Conservation (phyloP, 2,329 filamentous ascomycete species). For the Cordyceps pruinosa region DNA sequence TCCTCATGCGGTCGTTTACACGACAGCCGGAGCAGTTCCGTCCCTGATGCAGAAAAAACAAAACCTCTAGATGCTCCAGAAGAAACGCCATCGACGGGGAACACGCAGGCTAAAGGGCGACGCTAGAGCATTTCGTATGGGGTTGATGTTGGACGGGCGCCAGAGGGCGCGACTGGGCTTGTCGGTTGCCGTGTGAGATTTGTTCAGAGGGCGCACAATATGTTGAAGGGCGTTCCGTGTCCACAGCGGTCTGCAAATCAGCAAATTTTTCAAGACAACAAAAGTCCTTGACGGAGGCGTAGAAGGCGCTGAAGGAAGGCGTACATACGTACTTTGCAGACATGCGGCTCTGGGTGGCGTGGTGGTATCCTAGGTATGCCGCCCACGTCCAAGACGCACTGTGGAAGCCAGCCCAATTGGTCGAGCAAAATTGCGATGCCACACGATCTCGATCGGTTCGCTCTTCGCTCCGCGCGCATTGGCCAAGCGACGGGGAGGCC, state of each 20-base stretch:
- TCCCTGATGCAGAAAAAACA: neutral
- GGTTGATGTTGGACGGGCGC: conserved; percentile 1
- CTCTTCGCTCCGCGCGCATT: neutral
- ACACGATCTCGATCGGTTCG: neutral
- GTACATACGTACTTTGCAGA: too few relatives aligned
- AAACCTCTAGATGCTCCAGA: neutral
- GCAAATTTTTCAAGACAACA: neutral
- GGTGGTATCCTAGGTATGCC: too few relatives aligned
- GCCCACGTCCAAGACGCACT: too few relatives aligned
- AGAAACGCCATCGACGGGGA: neutral
- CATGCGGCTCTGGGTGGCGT: too few relatives aligned
- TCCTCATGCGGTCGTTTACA: neutral
- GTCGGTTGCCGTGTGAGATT: neutral
- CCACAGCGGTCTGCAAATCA: neutral
- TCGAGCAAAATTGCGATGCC: neutral
- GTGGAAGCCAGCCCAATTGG: neutral
- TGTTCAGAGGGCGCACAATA: conserved; percentile 1
- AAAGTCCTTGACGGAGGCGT: too few relatives aligned
- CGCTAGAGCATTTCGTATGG: neutral
- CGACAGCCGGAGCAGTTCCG: neutral
- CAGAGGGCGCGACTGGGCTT: neutral
- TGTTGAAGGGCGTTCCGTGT: neutral
- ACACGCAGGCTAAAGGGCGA: neutral
- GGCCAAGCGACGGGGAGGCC: neutral
- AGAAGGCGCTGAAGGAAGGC: too few relatives aligned